Conservation (phyloP, 1,284 basidiomycete species). For the Cutaneotrichosporon cutaneum region DNA sequence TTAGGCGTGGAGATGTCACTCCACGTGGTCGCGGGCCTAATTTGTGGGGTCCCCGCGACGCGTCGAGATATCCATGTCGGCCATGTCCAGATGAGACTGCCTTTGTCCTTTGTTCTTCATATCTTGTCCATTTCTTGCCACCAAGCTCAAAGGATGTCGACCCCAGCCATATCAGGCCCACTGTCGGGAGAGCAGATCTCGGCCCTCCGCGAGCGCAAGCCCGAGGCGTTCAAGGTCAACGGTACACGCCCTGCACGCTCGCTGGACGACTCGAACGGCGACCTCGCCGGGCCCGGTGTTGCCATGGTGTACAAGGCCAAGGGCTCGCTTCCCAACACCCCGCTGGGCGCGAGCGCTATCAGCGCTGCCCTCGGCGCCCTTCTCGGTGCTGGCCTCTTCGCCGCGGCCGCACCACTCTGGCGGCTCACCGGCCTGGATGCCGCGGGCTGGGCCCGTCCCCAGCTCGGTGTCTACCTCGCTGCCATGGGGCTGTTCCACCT, state of each 20-base stretch:
- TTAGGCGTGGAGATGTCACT: not conserved
- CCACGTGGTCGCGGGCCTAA: not conserved
- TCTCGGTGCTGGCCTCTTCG: conserved; percentile 43
- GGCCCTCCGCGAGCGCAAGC: conserved; percentile 1
- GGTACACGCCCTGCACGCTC: not conserved
- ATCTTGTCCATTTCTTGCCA: conserved; percentile 1
- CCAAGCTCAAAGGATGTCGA: not conserved
- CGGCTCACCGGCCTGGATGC: conserved; percentile 29
- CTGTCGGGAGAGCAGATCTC: not conserved
- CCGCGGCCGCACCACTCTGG: conserved; percentile 57
- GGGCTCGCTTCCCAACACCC: conserved; percentile 77
- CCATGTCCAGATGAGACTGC: not conserved
- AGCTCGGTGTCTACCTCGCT: conserved; percentile 76
- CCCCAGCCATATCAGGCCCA: not conserved
- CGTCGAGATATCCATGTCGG: not conserved
- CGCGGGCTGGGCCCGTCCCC: conserved; percentile 67
- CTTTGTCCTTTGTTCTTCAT: not conserved
- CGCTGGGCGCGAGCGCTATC: conserved; percentile 67
- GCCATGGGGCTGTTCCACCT: conserved; percentile 86
- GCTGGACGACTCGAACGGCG: not conserved
- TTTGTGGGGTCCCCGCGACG: not conserved
- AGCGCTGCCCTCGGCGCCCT: conserved; percentile 68
- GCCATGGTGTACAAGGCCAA: conserved; percentile 46
- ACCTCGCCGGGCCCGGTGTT: not conserved
- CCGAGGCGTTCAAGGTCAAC: not conserved